A percentile compares a stretch with the other conserved stretches of the same genome.
These are phyloP conservation scores for Naganishia vishniacii DNA, from an alignment of 768 basidiomycete species.

Conservation along the genomic window DNA sequence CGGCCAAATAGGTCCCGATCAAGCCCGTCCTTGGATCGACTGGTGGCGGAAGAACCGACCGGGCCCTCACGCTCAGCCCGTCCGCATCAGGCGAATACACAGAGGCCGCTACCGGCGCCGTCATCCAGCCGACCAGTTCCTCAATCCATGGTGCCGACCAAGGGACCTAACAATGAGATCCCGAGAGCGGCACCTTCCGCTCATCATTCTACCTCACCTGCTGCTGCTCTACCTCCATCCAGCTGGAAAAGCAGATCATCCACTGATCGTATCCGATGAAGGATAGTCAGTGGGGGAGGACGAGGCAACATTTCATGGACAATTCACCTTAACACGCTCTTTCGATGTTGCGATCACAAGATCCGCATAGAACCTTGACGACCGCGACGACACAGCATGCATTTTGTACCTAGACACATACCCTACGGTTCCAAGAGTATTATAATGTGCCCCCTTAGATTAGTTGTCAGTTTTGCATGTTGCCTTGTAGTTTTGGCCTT, in stretches of 20 bases:
- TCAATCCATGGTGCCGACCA: constrained; percentile 8
- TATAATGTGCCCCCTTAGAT: no score
- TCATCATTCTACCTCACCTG: background rate
- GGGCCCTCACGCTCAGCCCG: background rate
- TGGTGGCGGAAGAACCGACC: background rate
- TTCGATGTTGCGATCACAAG: no score
- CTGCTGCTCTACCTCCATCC: constrained; percentile 15
- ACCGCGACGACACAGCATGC: background rate
- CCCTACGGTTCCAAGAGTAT: background rate
- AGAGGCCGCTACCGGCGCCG: background rate
- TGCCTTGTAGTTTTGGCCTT: no score
- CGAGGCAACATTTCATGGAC: background rate
- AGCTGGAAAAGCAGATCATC: constrained; percentile 19
- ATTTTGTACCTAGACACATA: background rate
- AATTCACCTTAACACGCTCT: background rate
- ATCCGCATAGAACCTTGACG: no score
- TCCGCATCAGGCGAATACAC: background rate
- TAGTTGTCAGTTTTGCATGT: no score
- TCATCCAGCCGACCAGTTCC: background rate
- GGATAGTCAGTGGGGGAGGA: background rate
- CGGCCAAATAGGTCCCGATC: constrained; percentile 16
- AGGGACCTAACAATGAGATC: constrained; percentile 13
- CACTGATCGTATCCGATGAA: constrained; percentile 13
- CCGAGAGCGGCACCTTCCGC: background rate
- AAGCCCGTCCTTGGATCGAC: background rate